Evolutionary conservation across 1,284 basidiomycete genomes (phyloP).

Genomic region (Leccinum fallax): DNA sequence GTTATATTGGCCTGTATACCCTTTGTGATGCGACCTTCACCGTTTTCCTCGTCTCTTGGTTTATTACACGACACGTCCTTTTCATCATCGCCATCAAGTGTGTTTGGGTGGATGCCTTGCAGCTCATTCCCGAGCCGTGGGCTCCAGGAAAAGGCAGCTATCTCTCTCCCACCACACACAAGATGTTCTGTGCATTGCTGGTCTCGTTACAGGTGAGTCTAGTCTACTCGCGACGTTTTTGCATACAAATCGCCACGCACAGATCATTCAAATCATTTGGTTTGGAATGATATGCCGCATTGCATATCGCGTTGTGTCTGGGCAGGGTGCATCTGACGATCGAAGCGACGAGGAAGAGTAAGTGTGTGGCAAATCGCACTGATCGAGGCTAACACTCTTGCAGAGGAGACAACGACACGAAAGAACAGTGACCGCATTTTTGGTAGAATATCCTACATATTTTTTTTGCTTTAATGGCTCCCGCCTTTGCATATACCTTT

Average conservation of each 20-base stretch:
- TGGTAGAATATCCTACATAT: conserved; percentile 31
- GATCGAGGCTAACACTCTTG: conserved; percentile 12
- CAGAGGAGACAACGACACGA: conserved; percentile 17
- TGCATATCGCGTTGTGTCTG: conserved; percentile 78
- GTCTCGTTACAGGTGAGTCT: conserved; percentile 59
- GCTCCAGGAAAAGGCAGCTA: conserved; percentile 60
- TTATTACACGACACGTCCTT: conserved; percentile 82
- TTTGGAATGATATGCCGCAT: conserved; percentile 84
- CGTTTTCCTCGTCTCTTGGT: conserved; percentile 87
- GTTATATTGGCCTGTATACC: conserved; percentile 74
- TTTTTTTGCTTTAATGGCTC: conserved; percentile 25
- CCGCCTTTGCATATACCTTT: conserved; percentile 24
- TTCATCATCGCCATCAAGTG: conserved; percentile 75
- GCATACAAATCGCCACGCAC: conserved; percentile 14
- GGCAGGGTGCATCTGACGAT: conserved; percentile 80
- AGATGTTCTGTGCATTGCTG: conserved; percentile 60
- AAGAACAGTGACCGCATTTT: conserved; percentile 30
- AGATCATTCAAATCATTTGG: conserved; percentile 83
- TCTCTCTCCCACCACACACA: conserved; percentile 49
- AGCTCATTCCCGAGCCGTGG: conserved; percentile 57
- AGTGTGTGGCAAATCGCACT: conserved; percentile 22
- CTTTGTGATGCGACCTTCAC: conserved; percentile 81
- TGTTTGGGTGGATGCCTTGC: conserved; percentile 51
- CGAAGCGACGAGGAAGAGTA: conserved; percentile 85
- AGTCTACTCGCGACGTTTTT: conserved; percentile 9